Evolutionary conservation across 768 basidiomycete species (phyloP), one percentile per base, ranked within the genome.

Genomic region (Kwoniella heveanensis): DNA sequence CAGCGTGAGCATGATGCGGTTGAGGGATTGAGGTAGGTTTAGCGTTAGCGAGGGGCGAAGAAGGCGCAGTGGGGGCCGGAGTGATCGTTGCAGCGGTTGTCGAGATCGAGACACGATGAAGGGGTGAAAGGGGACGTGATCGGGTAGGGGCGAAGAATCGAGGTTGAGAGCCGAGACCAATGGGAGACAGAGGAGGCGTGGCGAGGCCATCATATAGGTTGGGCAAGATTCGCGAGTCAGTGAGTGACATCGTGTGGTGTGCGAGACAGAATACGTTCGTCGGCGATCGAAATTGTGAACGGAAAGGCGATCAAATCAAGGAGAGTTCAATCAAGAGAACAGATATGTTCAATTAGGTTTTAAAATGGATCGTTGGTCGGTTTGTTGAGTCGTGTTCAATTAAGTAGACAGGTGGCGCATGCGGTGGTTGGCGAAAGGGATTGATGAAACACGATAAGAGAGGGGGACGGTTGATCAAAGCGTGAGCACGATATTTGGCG

Each of bases 171-270:
- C 39, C 29, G 26, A 10, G 22, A 36, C 27, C 49, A 39, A 49
- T 60, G 4, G 69, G 71, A 0, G 72, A 67, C 8, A 70, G 36
- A 30, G 69, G 69, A 24, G 74, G 72, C 2, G 74, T 66, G 36
- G 72, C 74, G n/a, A 79, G 66, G 7, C 64, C 70, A 52, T 72
- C 67, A 54, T 79, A 79, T 24, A 79, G 54, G 22, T 57, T 62
- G 32, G 72, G 65, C 17, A 79, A 59, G 13, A 74, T 57, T 21
- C 55, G 54, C n/a, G 56, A 49, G 49, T 77, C 66, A 32, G 55
- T 39, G 47, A 73, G 68, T 15, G 71, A 73, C 71, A 73, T 72
- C 51, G 30, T 54, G 61, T 13, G 10, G 17, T 21, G 37, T 47
- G 30, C 21, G n/a, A n/a, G n/a, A n/a, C n/a, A n/a, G n/a, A n/a